Conservation (phyloP, 257 asterid species). For the Petunia axillaris region DNA sequence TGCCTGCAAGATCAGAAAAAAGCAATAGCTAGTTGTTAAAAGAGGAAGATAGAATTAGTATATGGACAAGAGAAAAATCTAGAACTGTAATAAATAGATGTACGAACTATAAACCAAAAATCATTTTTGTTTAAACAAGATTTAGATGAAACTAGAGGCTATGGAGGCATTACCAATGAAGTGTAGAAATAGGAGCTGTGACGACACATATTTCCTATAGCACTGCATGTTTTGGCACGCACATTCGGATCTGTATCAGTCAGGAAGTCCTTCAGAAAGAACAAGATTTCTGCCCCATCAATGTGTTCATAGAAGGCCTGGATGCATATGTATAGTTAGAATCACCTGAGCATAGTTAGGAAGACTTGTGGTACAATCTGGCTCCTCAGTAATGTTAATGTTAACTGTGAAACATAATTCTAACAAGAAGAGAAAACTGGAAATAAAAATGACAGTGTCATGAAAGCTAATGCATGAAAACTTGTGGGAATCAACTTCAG, state of each 20-base stretch:
- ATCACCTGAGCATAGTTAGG: background rate
- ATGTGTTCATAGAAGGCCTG: constrained; percentile 79
- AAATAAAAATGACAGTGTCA: background rate
- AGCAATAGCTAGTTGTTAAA: background rate
- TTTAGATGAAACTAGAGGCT: background rate
- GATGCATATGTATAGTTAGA: constrained; percentile 37
- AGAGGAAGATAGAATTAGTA: background rate
- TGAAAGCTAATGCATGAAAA: background rate
- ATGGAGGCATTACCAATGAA: constrained; percentile 58
- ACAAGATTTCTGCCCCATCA: constrained; percentile 77
- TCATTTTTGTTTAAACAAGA: background rate
- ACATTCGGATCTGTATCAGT: constrained; percentile 85
- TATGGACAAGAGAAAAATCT: background rate
- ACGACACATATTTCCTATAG: constrained; percentile 96
- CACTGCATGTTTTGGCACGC: constrained; percentile 95
- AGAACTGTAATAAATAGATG: constrained; percentile 21
- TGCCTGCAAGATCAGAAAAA: constrained; percentile 49
- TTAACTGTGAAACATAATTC: no score
- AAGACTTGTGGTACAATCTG: background rate
- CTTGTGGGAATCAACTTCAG: background rate
- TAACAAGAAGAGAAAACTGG: background rate
- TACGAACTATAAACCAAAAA: constrained; percentile 3
- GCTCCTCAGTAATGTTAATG: background rate
- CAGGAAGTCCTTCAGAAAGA: constrained; percentile 70
- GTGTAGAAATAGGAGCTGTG: constrained; percentile 90